Percentiles rank a stretch among this genome's conserved stretches.
Conservation (phyloP, 495 filamentous ascomycete genomes). For the Penicillium egyptiacum region DNA sequence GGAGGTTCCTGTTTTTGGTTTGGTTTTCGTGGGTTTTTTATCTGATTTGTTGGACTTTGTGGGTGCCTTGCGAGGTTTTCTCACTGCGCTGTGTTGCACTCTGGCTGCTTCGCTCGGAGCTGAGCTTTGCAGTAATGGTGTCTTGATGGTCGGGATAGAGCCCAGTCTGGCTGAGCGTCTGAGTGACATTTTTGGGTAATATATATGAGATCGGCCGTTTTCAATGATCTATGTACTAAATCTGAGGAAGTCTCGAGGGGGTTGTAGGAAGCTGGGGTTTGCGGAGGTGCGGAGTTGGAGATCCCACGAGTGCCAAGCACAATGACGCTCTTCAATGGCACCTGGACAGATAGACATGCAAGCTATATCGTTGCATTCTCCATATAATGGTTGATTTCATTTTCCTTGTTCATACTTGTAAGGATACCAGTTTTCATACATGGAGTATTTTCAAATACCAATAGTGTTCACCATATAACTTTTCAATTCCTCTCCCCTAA, state of each 20-base stretch:
- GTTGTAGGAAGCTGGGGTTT: not conserved
- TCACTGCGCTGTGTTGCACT: slow-evolving; percentile 32
- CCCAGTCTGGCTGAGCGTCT: slow-evolving; percentile 60
- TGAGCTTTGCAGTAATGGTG: slow-evolving; percentile 41
- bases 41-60: slow-evolving; percentile 18
- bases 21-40: slow-evolving; percentile 16
- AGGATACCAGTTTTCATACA: not conserved
- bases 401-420: not conserved
- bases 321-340: not conserved
- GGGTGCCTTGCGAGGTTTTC: slow-evolving; percentile 35
- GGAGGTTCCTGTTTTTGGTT: slow-evolving; percentile 16
- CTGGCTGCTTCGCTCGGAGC: slow-evolving; percentile 24
- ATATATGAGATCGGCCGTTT: not conserved
- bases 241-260: not conserved
- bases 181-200: slow-evolving; percentile 47
- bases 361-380: not conserved
- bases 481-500: too few species aligned
- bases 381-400: not conserved
- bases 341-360: not conserved
- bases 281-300: slow-evolving; percentile 6
- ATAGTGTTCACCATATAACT: too few species aligned
- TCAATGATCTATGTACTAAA: not conserved
- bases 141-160: slow-evolving; percentile 32
- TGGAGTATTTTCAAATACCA: too few species aligned
- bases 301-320: slow-evolving; percentile 2